Percentiles rank a stretch among this genome's conserved stretches.
Evolutionary conservation across 2,329 filamentous ascomycete genomes (phyloP).

Genomic region (Pseudopithomyces maydicus): DNA sequence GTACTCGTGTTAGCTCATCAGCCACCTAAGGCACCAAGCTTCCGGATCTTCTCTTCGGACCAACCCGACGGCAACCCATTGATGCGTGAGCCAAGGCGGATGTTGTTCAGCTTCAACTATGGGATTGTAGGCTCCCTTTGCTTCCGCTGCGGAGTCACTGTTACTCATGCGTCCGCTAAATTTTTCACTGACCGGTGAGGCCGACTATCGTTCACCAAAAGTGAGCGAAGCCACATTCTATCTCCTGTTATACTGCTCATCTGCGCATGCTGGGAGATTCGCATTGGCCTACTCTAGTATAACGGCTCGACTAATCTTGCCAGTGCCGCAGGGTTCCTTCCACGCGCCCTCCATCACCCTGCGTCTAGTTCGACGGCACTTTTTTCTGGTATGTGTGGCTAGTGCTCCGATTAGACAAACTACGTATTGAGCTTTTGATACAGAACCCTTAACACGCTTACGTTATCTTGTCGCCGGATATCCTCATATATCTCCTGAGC

Average conservation of each 20-base stretch:
- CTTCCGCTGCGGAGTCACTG: background rate
- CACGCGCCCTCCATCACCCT: background rate
- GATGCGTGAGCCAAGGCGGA: constrained; percentile 5
- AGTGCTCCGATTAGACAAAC: background rate
- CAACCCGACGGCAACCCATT: constrained; percentile 10
- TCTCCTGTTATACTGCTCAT: constrained; percentile 1
- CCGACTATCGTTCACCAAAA: constrained; percentile 4
- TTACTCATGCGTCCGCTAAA: constrained; percentile 3
- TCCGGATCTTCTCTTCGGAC: constrained; percentile 8
- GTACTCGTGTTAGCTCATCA: constrained; percentile 9
- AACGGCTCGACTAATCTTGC: background rate
- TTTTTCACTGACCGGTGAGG: constrained; percentile 10
- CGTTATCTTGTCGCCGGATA: background rate
- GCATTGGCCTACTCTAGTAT: constrained; percentile 6
- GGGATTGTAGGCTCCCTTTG: constrained; percentile 5
- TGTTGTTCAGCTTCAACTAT: constrained; percentile 6
- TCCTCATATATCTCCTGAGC: constrained; percentile 6
- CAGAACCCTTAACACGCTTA: constrained; percentile 6
- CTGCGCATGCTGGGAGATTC: background rate
- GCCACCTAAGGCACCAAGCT: constrained; percentile 14
- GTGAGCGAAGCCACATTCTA: background rate
- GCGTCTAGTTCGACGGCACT: background rate
- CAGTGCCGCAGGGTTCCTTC: background rate
- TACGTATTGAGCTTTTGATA: background rate
- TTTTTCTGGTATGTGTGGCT: constrained; percentile 4